phyloP scores from a whole-genome alignment of 371 early-diverging fungal genomes.

The Rhizopus arrhizus region DNA sequence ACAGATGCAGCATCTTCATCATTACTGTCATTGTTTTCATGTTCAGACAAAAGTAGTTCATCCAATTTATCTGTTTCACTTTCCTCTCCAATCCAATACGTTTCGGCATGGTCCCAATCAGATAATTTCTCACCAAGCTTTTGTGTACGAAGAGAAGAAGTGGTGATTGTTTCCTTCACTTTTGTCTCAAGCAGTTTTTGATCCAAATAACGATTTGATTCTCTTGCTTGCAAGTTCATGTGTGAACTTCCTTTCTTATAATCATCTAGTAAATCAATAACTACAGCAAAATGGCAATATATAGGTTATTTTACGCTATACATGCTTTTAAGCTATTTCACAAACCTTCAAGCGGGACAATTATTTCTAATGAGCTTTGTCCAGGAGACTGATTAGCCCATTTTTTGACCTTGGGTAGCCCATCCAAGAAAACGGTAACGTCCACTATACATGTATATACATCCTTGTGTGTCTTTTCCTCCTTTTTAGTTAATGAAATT shows the following conservation, averaged over 20 bases:
- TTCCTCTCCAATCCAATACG: conserved; percentile 53
- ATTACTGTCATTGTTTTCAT: conserved; percentile 18
- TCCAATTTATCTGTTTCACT: conserved; percentile 29
- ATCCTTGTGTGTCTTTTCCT: conserved; percentile 12
- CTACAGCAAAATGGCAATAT: conserved; percentile 27
- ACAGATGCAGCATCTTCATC: conserved; percentile 25
- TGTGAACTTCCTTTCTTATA: conserved; percentile 70
- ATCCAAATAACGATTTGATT: conserved; percentile 79
- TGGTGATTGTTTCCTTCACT: conserved; percentile 10
- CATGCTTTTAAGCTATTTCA: background rate
- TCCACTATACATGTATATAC: conserved; percentile 56
- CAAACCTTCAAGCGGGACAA: conserved; percentile 65
- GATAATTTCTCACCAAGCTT: conserved; percentile 51
- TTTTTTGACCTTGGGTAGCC: conserved; percentile 54
- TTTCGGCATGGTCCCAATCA: conserved; percentile 56
- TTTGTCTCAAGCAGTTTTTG: conserved; percentile 41
- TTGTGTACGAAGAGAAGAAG: conserved; percentile 48
- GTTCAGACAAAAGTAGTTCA: conserved; percentile 24
- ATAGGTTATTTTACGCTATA: background rate
- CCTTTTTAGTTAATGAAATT: conserved; percentile 18
- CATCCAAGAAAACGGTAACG: conserved; percentile 53
- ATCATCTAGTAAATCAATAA: conserved; percentile 69
- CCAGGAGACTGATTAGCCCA: conserved; percentile 46
- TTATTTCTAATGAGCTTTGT: conserved; percentile 46
- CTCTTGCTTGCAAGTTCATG: conserved; percentile 68